Percentiles rank a stretch among this genome's conserved stretches.
phyloP scores from a whole-genome alignment of 2,329 filamentous ascomycete species.

The Ceratocystis huliohia region DNA sequence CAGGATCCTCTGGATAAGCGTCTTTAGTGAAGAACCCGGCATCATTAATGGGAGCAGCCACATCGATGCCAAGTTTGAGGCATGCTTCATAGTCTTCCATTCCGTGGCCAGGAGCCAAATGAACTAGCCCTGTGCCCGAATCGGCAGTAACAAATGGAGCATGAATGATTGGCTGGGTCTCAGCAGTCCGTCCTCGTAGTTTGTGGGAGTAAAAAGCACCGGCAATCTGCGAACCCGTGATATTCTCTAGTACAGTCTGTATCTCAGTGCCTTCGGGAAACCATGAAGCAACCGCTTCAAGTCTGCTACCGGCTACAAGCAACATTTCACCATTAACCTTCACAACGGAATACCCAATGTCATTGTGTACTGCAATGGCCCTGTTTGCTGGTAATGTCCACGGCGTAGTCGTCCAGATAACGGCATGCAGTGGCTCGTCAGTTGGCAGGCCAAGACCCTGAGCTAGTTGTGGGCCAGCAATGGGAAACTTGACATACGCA shows the following conservation, averaged over 20 bases:
- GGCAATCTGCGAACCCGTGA: conserved; percentile 53
- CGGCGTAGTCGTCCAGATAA: conserved; percentile 97
- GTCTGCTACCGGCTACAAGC: conserved; percentile 57
- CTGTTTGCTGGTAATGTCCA: conserved; percentile 93
- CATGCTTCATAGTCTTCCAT: conserved; percentile 92
- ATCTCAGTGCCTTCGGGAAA: conserved; percentile 36
- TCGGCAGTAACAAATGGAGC: conserved; percentile 80
- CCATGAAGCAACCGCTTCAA: conserved; percentile 44
- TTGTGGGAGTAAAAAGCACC: conserved; percentile 57
- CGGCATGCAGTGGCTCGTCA: conserved; percentile 49
- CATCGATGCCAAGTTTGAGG: conserved; percentile 53
- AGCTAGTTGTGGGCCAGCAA: conserved; percentile 34
- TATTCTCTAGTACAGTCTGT: conserved; percentile 40
- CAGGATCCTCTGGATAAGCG: conserved; percentile 59
- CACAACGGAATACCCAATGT: conserved; percentile 61
- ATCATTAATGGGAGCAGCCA: conserved; percentile 72
- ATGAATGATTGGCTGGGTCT: conserved; percentile 57
- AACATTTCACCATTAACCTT: conserved; percentile 45
- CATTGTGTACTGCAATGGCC: conserved; percentile 68
- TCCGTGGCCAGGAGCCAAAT: conserved; percentile 85
- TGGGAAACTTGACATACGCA: conserved; percentile 69
- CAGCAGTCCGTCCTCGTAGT: conserved; percentile 47
- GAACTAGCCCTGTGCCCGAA: conserved; percentile 91
- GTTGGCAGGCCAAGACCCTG: conserved; percentile 20
- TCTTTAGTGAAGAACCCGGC: conserved; percentile 68